Evolutionary conservation across 2,329 filamentous ascomycete species (phyloP).

Genomic region (Stachybotrys echinatus): DNA sequence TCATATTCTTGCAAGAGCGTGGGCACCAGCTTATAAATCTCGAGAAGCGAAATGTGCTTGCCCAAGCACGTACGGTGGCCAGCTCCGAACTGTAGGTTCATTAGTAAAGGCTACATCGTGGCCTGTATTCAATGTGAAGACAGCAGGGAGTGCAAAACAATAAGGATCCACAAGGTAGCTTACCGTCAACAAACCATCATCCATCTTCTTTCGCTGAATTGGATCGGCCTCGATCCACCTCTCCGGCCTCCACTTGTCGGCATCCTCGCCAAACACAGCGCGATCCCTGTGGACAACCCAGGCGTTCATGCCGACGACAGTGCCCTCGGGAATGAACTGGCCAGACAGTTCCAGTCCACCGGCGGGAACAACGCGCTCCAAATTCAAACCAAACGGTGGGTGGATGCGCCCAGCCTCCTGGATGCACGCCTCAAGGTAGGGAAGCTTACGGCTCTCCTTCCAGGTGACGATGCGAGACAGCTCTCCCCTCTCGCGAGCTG

Average conservation of each 20-base stretch:
- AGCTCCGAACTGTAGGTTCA: conserved; percentile 25
- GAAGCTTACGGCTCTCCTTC: conserved; percentile 33
- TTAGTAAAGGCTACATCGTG: not conserved
- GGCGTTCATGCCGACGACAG: conserved; percentile 27
- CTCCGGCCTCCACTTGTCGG: conserved; percentile 31
- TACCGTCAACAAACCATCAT: conserved; percentile 21
- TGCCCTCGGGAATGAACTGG: conserved; percentile 21
- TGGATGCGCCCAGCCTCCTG: conserved; percentile 49
- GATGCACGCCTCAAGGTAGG: conserved; percentile 48
- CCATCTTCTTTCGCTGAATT: conserved; percentile 19
- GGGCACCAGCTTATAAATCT: conserved; percentile 20
- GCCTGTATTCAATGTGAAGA: too few species aligned
- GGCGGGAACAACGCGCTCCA: conserved; percentile 42
- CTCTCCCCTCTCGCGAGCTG: conserved; percentile 5
- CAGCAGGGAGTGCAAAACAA: not conserved
- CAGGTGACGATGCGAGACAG: conserved; percentile 19
- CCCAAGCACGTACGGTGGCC: conserved; percentile 38
- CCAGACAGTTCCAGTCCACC: conserved; percentile 35
- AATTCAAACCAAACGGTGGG: conserved; percentile 39
- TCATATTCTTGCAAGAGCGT: conserved; percentile 1
- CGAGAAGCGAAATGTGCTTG: conserved; percentile 35
- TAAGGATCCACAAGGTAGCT: not conserved
- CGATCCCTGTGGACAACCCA: conserved; percentile 29
- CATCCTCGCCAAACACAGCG: conserved; percentile 24
- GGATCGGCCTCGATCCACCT: conserved; percentile 29